These are phyloP conservation scores for Phycomyces blakesleeanus DNA, from an alignment of 192 early-diverging fungal species.

Conservation along the genomic window DNA sequence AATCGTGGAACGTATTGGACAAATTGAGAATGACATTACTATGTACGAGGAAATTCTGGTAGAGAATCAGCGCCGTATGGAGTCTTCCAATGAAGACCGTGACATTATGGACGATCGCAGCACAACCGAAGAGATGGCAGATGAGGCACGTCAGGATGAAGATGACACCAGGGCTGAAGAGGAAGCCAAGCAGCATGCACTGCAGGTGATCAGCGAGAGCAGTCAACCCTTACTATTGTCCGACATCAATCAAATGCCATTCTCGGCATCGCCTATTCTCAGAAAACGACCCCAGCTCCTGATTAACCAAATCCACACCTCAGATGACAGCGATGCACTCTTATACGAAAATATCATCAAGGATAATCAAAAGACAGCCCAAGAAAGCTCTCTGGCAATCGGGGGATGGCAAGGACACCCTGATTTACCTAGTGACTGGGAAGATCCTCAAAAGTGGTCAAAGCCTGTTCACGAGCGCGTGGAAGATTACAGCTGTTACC, in stretches of 20 bases:
- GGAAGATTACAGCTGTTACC: constrained; percentile 44
- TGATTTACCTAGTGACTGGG: constrained; percentile 16
- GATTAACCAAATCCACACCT: constrained; percentile 40
- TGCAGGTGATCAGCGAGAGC: constrained; percentile 23
- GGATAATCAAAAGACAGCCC: constrained; percentile 23
- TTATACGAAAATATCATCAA: constrained; percentile 36
- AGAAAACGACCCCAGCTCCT: constrained; percentile 40
- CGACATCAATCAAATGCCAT: constrained; percentile 22
- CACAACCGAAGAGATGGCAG: background rate
- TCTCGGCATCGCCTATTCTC: constrained; percentile 19
- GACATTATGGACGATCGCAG: background rate
- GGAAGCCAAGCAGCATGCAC: constrained; percentile 17
- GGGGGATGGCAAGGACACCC: constrained; percentile 16
- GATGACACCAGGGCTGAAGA: constrained; percentile 14
- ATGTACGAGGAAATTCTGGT: constrained; percentile 31
- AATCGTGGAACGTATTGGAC: constrained; percentile 36
- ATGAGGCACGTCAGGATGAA: constrained; percentile 10
- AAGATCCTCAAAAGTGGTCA: constrained; percentile 26
- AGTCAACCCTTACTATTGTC: constrained; percentile 19
- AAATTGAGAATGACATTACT: constrained; percentile 35
- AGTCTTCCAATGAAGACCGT: constrained; percentile 3
- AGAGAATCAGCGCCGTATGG: constrained; percentile 6
- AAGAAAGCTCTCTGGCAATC: constrained; percentile 8
- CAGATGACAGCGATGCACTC: constrained; percentile 33
- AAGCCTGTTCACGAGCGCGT: constrained; percentile 33